Percentiles rank a stretch among this genome's conserved stretches.
Evolutionary conservation across 2,329 filamentous ascomycete genomes (phyloP).

Genomic region (Apiospora koreana): DNA sequence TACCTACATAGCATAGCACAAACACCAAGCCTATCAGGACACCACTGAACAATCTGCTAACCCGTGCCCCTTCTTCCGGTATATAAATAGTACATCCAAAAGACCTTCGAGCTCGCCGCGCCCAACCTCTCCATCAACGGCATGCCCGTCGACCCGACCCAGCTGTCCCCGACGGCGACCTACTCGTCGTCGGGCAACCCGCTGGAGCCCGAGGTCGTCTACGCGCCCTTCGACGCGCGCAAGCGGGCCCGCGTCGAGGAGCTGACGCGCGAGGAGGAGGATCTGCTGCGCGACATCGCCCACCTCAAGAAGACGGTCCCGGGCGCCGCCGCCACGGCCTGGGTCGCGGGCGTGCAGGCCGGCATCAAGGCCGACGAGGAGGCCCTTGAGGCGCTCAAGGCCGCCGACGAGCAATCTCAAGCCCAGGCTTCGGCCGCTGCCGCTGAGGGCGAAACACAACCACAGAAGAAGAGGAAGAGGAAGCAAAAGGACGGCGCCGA

Average conservation of each 20-base stretch:
- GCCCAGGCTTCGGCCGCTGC: background rate
- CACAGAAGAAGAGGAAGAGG: slow-evolving; percentile 20
- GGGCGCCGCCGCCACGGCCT: slow-evolving; percentile 41
- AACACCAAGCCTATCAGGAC: background rate
- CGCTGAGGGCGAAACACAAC: slow-evolving; percentile 21
- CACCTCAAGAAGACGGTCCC: slow-evolving; percentile 58
- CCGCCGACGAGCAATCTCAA: background rate
- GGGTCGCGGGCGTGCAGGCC: slow-evolving; percentile 41
- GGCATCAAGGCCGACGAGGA: slow-evolving; percentile 50
- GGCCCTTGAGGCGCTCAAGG: slow-evolving; percentile 34
- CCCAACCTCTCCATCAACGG: slow-evolving; percentile 67
- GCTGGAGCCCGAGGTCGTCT: slow-evolving; percentile 41
- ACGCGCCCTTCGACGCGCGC: slow-evolving; percentile 62
- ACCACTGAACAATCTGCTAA: background rate
- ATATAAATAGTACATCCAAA: slow-evolving; percentile 58
- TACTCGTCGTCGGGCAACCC: slow-evolving; percentile 12
- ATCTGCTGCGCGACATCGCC: slow-evolving; percentile 64
- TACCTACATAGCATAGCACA: background rate
- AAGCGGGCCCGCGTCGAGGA: slow-evolving; percentile 61
- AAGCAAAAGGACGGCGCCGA: slow-evolving; percentile 20
- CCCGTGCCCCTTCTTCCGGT: background rate
- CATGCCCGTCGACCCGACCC: slow-evolving; percentile 45
- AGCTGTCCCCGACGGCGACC: slow-evolving; percentile 35
- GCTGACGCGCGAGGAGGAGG: slow-evolving; percentile 63
- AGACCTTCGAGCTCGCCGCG: slow-evolving; percentile 59